Evolutionary conservation across 192 early-diverging fungal species (phyloP).

Genomic region (Gaertneriomyces semiglobifer): DNA sequence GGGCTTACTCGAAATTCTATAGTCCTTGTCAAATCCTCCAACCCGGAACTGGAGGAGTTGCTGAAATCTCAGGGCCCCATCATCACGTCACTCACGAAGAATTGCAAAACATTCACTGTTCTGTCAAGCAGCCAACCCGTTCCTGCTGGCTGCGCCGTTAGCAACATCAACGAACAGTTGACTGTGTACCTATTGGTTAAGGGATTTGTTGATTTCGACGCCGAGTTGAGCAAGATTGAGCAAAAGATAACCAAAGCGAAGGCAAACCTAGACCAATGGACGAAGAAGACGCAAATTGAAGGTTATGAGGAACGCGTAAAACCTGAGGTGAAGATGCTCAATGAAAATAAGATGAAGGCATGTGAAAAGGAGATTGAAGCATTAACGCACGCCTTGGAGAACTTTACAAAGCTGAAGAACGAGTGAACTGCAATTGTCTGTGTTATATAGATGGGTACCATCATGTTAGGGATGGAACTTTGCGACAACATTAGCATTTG

Average conservation of each 20-base stretch:
- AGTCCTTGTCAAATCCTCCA: constrained; percentile 63
- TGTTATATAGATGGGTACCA: no score
- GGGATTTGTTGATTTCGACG: constrained; percentile 75
- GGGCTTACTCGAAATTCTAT: background rate
- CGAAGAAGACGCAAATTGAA: constrained; percentile 60
- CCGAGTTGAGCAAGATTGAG: constrained; percentile 77
- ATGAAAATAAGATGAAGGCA: constrained; percentile 65
- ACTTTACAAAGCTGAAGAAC: constrained; percentile 52
- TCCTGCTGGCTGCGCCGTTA: constrained; percentile 78
- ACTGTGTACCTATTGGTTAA: constrained; percentile 72
- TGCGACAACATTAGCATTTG: no score
- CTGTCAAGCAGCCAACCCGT: constrained; percentile 48
- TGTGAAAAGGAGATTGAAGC: constrained; percentile 75
- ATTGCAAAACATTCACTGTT: constrained; percentile 64
- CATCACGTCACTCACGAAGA: constrained; percentile 72
- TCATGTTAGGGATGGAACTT: no score
- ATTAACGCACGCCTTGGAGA: constrained; percentile 60
- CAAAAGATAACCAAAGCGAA: constrained; percentile 65
- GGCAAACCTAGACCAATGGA: constrained; percentile 54
- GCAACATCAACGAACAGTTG: constrained; percentile 66
- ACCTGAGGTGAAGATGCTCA: constrained; percentile 66
- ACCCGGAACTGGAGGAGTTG: constrained; percentile 39
- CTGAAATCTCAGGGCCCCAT: constrained; percentile 57
- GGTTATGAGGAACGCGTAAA: constrained; percentile 72
- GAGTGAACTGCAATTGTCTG: constrained; percentile 11